Conservation (phyloP, 306 rosid species). For the Sindora glabra region DNA sequence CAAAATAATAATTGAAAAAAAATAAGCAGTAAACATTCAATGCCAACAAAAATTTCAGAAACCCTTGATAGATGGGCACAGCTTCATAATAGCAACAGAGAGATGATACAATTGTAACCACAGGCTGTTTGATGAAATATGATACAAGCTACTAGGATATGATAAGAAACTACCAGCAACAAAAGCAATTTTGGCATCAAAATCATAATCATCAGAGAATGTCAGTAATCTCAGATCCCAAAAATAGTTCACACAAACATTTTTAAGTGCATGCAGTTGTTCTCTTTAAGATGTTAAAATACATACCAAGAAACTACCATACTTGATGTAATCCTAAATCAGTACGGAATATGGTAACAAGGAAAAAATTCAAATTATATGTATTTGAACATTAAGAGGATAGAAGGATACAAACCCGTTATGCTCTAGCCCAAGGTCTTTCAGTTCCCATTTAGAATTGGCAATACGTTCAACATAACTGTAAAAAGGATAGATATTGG, state of each 20-base stretch:
- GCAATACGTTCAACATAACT: slow-evolving; percentile 91
- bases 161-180: not conserved
- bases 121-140: too few relatives aligned
- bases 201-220: not conserved
- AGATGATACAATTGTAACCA: too few relatives aligned
- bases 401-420: slow-evolving; percentile 66
- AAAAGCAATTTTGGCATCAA: not conserved
- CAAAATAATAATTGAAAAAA: not conserved
- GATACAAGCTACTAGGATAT: too few relatives aligned
- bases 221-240: not conserved
- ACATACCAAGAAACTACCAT: slow-evolving; percentile 8
- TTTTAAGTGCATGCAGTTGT: not conserved
- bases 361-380: not conserved
- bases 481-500: slow-evolving; percentile 26
- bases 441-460: slow-evolving; percentile 93
- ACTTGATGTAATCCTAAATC: not conserved
- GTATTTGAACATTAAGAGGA: slow-evolving; percentile 5
- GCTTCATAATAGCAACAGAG: not conserved
- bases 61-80: not conserved
- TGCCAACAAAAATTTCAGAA: not conserved
- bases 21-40: not conserved
- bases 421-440: slow-evolving; percentile 94
- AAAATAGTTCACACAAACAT: not conserved
- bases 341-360: too few relatives aligned
- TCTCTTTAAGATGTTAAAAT: not conserved